Evolutionary conservation across 441 rosid genomes (phyloP).

Genomic region (Omphalea diandra): DNA sequence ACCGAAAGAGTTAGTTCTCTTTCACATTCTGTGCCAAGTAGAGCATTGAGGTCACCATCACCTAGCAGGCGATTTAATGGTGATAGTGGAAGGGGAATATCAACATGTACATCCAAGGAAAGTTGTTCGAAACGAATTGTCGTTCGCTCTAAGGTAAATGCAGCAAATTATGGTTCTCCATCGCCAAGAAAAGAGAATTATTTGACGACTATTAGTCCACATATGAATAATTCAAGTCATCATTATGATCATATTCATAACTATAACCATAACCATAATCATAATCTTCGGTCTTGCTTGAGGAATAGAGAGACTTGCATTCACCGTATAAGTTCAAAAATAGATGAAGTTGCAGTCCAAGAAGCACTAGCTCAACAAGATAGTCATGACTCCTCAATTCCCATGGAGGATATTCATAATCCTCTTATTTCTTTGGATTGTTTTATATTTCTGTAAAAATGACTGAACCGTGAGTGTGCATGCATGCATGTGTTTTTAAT

Average conservation of each 20-base stretch:
- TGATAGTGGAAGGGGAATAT: constrained; percentile 29
- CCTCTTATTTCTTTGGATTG: constrained; percentile 88
- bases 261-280: too few species aligned
- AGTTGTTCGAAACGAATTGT: constrained; percentile 25
- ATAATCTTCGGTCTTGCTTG: constrained; percentile 21
- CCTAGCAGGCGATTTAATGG: constrained; percentile 59
- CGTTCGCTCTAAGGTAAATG: constrained; percentile 28
- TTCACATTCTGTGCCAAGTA: constrained; percentile 25
- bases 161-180: too few species aligned
- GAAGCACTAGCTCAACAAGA: constrained; percentile 39
- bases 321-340: constrained; percentile 53
- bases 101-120: constrained; percentile 32
- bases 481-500: constrained; percentile 3
- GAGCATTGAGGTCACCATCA: constrained; percentile 57
- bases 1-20: constrained; percentile 27
- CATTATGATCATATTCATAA: too few species aligned
- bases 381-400: constrained; percentile 28
- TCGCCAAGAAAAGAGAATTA: constrained; percentile 34
- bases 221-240: constrained; percentile 10
- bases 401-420: constrained; percentile 58
- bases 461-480: neutral
- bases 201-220: constrained; percentile 33
- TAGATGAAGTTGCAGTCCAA: constrained; percentile 40
- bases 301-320: constrained; percentile 47
- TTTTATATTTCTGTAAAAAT: constrained; percentile 65